These are phyloP conservation scores for Botrytis sinoallii DNA, from an alignment of 2,329 filamentous ascomycete species.

Conservation along the genomic window DNA sequence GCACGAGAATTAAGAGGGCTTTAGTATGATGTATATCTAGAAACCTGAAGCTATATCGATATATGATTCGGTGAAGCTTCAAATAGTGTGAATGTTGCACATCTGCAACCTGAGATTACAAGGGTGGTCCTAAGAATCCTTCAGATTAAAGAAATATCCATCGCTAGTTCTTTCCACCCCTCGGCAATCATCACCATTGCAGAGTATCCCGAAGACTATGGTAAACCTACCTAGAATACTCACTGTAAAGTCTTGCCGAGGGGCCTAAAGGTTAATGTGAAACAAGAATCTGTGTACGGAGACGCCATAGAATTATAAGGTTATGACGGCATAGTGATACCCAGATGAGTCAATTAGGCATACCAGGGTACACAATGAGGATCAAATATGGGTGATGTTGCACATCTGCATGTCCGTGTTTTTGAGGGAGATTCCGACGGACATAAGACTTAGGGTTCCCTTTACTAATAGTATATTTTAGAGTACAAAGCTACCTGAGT, in stretches of 20 bases:
- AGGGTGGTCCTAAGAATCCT: background rate
- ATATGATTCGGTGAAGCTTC: background rate
- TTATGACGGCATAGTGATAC: background rate
- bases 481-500: background rate
- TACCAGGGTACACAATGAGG: background rate
- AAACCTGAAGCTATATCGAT: background rate
- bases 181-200: background rate
- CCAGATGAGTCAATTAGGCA: background rate
- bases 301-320: background rate
- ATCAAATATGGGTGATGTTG: background rate
- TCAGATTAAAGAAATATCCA: background rate
- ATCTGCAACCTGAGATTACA: background rate
- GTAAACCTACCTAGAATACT: background rate
- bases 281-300: background rate
- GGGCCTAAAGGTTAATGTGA: background rate
- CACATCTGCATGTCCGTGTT: background rate
- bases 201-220: background rate
- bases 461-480: fast-evolving
- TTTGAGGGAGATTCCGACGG: background rate
- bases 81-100: background rate
- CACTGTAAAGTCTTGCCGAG: background rate
- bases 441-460: background rate
- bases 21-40: background rate
- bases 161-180: background rate
- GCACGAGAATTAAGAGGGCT: background rate